phyloP scores from a whole-genome alignment of 176 grass and related monocot species.

The Oryza coarctata region DNA sequence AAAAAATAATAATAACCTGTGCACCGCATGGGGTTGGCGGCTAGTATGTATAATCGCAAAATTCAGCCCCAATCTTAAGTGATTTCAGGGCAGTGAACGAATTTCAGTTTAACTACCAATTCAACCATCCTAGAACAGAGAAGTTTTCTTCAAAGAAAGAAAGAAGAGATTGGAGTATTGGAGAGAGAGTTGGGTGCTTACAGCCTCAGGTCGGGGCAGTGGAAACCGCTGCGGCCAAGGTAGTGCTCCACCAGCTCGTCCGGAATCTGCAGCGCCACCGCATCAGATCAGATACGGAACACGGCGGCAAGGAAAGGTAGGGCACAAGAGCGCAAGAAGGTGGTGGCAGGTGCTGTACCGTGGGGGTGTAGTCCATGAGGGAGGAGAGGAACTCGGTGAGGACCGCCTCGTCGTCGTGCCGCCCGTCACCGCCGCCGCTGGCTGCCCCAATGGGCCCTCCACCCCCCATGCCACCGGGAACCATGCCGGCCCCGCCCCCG shows the following conservation, averaged over 20 bases:
- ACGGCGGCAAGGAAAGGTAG: background rate
- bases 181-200: conserved; percentile 32
- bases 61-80: background rate
- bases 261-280: conserved; percentile 55
- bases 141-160: background rate
- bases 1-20: no score
- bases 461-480: conserved; percentile 20
- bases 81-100: background rate
- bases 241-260: conserved; percentile 99
- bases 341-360: conserved; percentile 28
- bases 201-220: conserved; percentile 91
- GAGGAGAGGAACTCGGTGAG: conserved; percentile 94
- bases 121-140: background rate
- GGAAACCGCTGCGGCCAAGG: conserved; percentile 86
- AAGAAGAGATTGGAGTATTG: background rate
- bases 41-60: no score
- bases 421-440: conserved; percentile 45
- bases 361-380: conserved; percentile 96
- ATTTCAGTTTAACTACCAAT: conserved; percentile 7
- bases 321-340: background rate
- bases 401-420: conserved; percentile 75
- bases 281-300: conserved; percentile 13
- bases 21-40: no score
- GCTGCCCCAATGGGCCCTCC: conserved; percentile 3
- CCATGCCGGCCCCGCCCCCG: conserved; percentile 26